Evolutionary conservation across 2,329 filamentous ascomycete species (phyloP), one percentile per base, ranked within the genome.

Genomic region (Trichoderma koningii): DNA sequence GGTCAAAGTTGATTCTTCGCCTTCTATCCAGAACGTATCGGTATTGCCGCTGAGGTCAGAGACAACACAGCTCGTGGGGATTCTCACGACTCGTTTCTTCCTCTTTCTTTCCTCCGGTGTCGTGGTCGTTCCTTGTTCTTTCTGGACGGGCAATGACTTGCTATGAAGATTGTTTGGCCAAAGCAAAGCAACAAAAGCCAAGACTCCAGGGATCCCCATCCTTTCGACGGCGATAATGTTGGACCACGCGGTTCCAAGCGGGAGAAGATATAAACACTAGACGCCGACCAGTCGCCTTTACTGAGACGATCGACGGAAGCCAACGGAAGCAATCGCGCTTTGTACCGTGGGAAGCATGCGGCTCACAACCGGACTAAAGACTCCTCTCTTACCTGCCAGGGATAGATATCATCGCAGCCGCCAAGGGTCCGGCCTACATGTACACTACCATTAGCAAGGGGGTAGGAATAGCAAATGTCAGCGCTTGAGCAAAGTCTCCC

Each of bases 131-230:
- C 19, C 50, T 14, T n/a, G n/a, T 34, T 52, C 3, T 9, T 30
- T 51, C 17, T 30, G 7, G 1, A 3, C 5, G 19, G 17, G 38
- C 10, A 19, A 45, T 30, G 19, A 4, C 12, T 14, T 34, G 10
- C 14, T 19, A 21, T 17, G 19, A 21, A 23, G 51, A 17, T 38
- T 48, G 30, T 60, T 45, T 50, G 30, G 9, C 44, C 7, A 3
- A 50, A 41, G 9, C 47, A 30, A 60, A 47, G 23, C 56, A 50
- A n/a, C 3, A 26, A 15, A 48, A 60, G 56, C 56, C 38, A 50
- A 3, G n/a, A 1, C 9, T 41, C 14, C 56, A 50, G 21, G 56
- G 44, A 41, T 50, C 10, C 0, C 7, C 15, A 60, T 50, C 44
- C 44, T 50, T 9, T 41, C 19, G 48, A 26, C 5, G 30, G 44